These are phyloP conservation scores for Colletotrichum sp. DNA, from an alignment of 2,329 filamentous ascomycete species.

Conservation along the genomic window DNA sequence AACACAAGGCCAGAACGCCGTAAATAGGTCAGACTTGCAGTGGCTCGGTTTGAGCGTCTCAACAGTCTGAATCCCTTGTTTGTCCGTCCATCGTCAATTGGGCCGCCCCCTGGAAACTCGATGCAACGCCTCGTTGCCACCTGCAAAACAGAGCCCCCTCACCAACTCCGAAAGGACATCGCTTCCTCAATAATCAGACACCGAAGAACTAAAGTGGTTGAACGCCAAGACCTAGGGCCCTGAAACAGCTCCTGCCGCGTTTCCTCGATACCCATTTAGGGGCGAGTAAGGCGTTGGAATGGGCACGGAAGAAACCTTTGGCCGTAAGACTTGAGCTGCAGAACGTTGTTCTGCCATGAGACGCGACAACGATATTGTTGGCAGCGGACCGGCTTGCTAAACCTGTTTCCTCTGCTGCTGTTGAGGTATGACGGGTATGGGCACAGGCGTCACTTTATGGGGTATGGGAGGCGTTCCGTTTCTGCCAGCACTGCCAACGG, in stretches of 20 bases:
- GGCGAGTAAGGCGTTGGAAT: neutral
- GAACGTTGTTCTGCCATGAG: neutral
- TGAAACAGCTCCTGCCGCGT: neutral
- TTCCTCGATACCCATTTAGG: neutral
- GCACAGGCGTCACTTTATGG: constrained; percentile 49
- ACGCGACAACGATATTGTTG: neutral
- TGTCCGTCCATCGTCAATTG: constrained; percentile 1
- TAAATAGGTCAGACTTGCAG: neutral
- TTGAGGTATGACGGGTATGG: constrained; percentile 46
- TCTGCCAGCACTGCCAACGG: constrained; percentile 8
- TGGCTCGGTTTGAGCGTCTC: neutral
- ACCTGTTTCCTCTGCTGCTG: constrained; percentile 29
- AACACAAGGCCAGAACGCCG: constrained; percentile 20
- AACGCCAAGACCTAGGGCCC: neutral
- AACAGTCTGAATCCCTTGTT: neutral
- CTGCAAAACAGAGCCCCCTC: neutral
- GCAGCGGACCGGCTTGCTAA: neutral
- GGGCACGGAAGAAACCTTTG: neutral
- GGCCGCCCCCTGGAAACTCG: neutral
- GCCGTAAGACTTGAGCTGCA: neutral
- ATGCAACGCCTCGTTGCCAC: neutral
- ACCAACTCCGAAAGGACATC: constrained; percentile 15
- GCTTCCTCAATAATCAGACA: constrained; percentile 12
- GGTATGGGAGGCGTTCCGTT: constrained; percentile 41
- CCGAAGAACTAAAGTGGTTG: neutral